Conservation (phyloP, 805 yeast genomes). For the Cyberlindnera mississippiensis region DNA sequence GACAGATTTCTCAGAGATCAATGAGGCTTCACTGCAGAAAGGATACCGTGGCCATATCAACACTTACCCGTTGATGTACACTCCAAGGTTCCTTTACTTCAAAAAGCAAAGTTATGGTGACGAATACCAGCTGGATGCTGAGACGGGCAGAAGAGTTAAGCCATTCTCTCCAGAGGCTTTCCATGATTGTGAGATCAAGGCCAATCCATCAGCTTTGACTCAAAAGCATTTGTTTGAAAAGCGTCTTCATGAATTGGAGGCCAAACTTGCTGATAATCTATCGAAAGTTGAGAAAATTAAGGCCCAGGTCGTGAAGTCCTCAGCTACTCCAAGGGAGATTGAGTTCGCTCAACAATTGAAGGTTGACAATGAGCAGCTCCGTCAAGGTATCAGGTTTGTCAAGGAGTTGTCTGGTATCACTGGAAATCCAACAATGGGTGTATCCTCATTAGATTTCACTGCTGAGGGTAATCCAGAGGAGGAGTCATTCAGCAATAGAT, state of each 20-base stretch:
- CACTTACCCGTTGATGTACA: constrained; percentile 57
- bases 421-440: constrained; percentile 6
- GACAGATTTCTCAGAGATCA: constrained; percentile 58
- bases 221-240: constrained; percentile 36
- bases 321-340: constrained; percentile 19
- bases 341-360: constrained; percentile 16
- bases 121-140: constrained; percentile 36
- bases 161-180: constrained; percentile 53
- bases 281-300: constrained; percentile 21
- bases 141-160: constrained; percentile 30
- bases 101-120: constrained; percentile 55
- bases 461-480: constrained; percentile 17
- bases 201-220: constrained; percentile 40
- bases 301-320: constrained; percentile 17
- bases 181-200: constrained; percentile 51
- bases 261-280: constrained; percentile 33
- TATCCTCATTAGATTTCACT: constrained; percentile 12
- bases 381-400: constrained; percentile 21
- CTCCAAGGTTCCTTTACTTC: constrained; percentile 67
- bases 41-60: constrained; percentile 39
- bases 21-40: constrained; percentile 33
- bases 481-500: constrained; percentile 46
- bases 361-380: constrained; percentile 23
- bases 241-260: constrained; percentile 16
- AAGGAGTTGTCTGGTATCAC: constrained; percentile 12